Base-by-base conservation (phyloP, 1,284 basidiomycete species). In the Puccinia novopanici region DNA sequence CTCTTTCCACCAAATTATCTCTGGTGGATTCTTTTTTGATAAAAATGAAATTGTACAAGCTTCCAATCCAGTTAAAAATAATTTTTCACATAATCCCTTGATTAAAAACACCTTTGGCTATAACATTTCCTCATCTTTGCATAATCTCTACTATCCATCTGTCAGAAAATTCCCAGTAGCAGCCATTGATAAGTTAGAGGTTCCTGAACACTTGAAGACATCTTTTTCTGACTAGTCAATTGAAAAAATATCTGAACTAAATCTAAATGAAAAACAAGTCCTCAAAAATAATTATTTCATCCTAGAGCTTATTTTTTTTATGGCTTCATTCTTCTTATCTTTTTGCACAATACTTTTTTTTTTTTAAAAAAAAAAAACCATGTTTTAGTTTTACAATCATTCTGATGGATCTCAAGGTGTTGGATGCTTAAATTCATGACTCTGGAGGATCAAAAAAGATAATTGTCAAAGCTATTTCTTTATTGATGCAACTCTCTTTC, bases 11-110 rank as follows among this genome's bases (percentile, higher is more conserved):
- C 65, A 71, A 24, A 54, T 54, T 37, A 81, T 82, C 85, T 87
- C 85, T 87, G 86, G 82, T 87, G 88, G 83, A 8, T 45, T 45
- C 15, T 45, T 45, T 15, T 45, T 45, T 15, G 12, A 6, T 54
- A 30, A 40, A 40, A 37, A 52, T 10, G 50, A 52, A 8, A 24
- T 17, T 48, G 42, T 30, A n/a, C 67, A 70, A 59, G 6, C 55
- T 59, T 59, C 24, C 22, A 59, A 59, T 24, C 24, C 6, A 27
- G 55, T 59, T 15, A 65, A 9, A 3, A 65, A 37, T 65, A 15
- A 40, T 17, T 65, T 65, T 24, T 8, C 19, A 37, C 17, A 37
- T 40, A 65, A 65, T 65, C 37, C 40, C 40, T 40, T 40, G 17
- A 65, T 65, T 42, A 30, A 65, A 22, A 5, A 40, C 37, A 24